Conservation (phyloP, 78 protist genomes). For the Protostelium mycophagum region DNA sequence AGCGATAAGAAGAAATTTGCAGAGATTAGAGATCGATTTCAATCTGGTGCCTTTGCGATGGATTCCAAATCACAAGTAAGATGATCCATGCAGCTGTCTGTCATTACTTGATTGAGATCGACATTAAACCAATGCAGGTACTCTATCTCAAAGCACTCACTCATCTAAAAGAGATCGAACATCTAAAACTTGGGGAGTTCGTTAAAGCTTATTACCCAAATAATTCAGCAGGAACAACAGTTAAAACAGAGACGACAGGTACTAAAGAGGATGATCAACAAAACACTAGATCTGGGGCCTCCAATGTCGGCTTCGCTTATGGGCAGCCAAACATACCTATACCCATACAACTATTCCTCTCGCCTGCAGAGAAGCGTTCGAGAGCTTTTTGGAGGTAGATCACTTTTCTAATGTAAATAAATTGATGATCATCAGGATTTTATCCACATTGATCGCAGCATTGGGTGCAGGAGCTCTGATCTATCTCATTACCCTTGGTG, state of each 20-base stretch:
- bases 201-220: neutral
- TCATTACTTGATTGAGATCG: no score
- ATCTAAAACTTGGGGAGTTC: neutral
- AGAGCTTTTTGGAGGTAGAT: neutral
- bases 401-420: neutral
- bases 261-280: neutral
- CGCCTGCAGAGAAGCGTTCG: neutral
- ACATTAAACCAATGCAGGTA: no score
- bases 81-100: no score
- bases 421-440: no score
- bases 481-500: neutral
- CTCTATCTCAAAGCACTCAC: neutral
- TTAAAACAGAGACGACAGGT: neutral
- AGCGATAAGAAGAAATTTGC: neutral
- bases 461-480: neutral
- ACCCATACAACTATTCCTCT: neutral
- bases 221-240: neutral
- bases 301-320: neutral
- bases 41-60: neutral
- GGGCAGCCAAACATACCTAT: neutral
- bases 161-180: neutral
- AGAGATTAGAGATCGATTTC: neutral
- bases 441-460: neutral
- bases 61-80: neutral
- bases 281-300: neutral